Base-by-base conservation (phyloP, 2,329 filamentous ascomycete genomes). In the Aspergillus hiratsukae region DNA sequence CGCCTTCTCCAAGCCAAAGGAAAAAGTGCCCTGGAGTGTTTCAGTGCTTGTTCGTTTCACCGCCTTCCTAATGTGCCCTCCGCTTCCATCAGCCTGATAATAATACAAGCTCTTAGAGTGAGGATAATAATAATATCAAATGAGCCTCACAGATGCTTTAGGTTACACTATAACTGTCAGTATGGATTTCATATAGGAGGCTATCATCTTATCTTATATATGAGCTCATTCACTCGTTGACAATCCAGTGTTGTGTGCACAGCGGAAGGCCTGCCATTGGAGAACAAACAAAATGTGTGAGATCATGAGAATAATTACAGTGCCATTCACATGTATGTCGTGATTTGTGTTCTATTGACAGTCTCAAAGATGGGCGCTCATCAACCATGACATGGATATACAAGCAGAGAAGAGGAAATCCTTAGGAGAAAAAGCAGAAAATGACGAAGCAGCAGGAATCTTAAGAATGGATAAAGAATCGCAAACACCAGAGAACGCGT, bases 401-500 rank as follows among this genome's bases (percentile, higher is more conserved):
- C 43, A 46, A 23, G 23, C 21, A 45, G 21, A 46, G 21, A 46
- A 27, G 43, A 14, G 4, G 27, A 6, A 46, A 23, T 0, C 8
- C 9, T 23, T 23, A 10, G 4, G 19, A 27, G 14, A 51, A 50
- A 51, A 48, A 37, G 52, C 49, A 29, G 40, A 27, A 46, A 9
- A 31, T 43, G 31, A 56, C 37, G 27, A 48, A 48, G 37, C 40
- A 54, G n/a, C 14, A 49, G 9, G 11, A 23, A 10, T 10, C 11
- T 10, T 23, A 45, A 19, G 19, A 37, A 48, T n/a, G 23, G 9
- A 41, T 9, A 6, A 8, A 23, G 31, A 54, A 40, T 55, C 48
- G 57, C 53, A 31, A 58, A 54, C 25, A 48, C 48, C 21, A 54
- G 53, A 27, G 54, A 51, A 40, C 41, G 37, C 29, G 28, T 55